Evolutionary conservation across 495 filamentous ascomycete genomes (phyloP), one percentile per base, ranked within the genome.

Genomic region (Neurospora sublineolata): DNA sequence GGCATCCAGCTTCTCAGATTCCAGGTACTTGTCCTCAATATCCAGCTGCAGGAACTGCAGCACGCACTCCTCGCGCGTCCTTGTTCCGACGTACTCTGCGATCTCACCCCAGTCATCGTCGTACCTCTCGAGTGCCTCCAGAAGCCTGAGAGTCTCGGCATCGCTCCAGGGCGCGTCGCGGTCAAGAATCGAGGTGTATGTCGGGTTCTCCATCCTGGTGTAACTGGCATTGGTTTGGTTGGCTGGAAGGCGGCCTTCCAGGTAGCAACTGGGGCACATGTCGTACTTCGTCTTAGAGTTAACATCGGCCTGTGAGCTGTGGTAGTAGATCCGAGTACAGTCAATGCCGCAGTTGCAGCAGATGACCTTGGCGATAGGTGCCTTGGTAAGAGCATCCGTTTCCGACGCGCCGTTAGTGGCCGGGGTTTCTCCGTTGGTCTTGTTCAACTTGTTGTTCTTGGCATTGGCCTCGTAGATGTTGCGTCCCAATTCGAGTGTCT

Each of bases 61-160:
- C 36, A 97, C 93, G 80, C 95, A 99, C 82, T 99, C 93, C 82
- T 99, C 95, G 42, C 92, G 86, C n/a, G 93, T 97, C 60, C 94
- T 88, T 3, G 92, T 94, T 39, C 92, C 92, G 37, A 99, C 95
- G 76, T 97, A 91, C 72, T 93, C 93, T 1, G 95, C 88, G 71
- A 99, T 93, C 74, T 91, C 87, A 69, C 92, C 91, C 95, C 95
- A 99, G 81, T 97, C 91, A 38, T 99, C 96, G 74, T 97, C 94
- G 75, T 91, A 94, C 74, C 90, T 85, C 84, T 99, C 95, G 70
- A 99, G 80, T 12, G 88, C 95, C 80, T 99, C 95, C 4, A 99
- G 86, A 14, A 99, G 85, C 38, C 92, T 84, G 12, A 97, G 86
- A 9, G 91, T 87, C 78, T 99, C 95, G 16, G 90, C 88, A 76